Percentiles rank a stretch among this genome's conserved stretches.
phyloP scores from a whole-genome alignment of 2,329 filamentous ascomycete species.

The Anisogramma anomala region DNA sequence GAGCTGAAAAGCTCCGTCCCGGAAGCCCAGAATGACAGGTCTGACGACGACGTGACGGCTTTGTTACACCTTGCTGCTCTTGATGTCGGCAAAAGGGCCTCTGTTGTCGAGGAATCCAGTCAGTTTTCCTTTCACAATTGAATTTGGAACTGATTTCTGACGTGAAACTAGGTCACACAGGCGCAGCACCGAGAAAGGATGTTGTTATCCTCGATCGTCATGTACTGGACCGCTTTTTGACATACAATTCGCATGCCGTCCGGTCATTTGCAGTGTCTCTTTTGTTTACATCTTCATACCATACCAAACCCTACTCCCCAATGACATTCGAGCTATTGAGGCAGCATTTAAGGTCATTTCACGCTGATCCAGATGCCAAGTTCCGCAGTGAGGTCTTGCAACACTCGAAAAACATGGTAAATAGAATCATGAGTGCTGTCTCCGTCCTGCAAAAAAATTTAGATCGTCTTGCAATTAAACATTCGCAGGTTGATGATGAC shows the following conservation, averaged over 20 bases:
- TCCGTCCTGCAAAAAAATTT: slow-evolving; percentile 40
- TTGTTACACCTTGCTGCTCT: slow-evolving; percentile 55
- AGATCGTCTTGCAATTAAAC: slow-evolving; percentile 20
- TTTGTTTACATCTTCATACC: slow-evolving; percentile 62
- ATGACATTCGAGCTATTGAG: slow-evolving; percentile 51
- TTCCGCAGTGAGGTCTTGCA: slow-evolving; percentile 71
- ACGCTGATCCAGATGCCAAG: slow-evolving; percentile 77
- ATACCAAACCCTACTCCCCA: slow-evolving; percentile 58
- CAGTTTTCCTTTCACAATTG: slow-evolving; percentile 16
- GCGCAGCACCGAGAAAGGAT: slow-evolving; percentile 14
- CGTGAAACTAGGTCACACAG: slow-evolving; percentile 14
- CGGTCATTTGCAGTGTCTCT: slow-evolving; percentile 73
- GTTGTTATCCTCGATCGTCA: slow-evolving; percentile 27
- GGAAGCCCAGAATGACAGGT: slow-evolving; percentile 17
- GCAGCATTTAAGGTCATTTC: slow-evolving; percentile 56
- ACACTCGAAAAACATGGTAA: slow-evolving; percentile 63
- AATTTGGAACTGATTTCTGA: neutral
- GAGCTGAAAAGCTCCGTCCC: slow-evolving; percentile 29
- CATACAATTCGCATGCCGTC: slow-evolving; percentile 49
- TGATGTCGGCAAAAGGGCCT: slow-evolving; percentile 58
- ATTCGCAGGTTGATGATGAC: neutral
- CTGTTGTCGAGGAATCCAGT: slow-evolving; percentile 58
- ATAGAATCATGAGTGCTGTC: slow-evolving; percentile 59
- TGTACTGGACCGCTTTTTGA: slow-evolving; percentile 40
- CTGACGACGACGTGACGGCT: slow-evolving; percentile 40